Percentiles rank a stretch among this genome's conserved stretches.
Evolutionary conservation across 208 protist species (phyloP).

Genomic region (Crithidia thermophila): DNA sequence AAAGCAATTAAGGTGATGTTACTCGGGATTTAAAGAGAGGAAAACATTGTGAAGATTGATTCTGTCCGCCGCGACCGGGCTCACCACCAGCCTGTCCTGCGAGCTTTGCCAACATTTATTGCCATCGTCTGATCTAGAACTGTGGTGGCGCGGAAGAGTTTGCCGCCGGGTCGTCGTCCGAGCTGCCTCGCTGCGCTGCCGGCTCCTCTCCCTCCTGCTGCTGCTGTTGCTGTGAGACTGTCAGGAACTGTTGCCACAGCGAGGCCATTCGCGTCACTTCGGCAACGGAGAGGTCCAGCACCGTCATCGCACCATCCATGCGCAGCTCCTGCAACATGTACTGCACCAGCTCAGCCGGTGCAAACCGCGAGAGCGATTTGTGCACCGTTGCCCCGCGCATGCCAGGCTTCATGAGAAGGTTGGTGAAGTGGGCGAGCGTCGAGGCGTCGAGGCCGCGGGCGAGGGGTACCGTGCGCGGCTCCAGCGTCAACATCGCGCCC

Average conservation of each 20-base stretch:
- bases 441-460: slow-evolving; percentile 56
- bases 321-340: slow-evolving; percentile 85
- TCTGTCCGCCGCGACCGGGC: too few relatives aligned
- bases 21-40: too few relatives aligned
- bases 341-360: slow-evolving; percentile 78
- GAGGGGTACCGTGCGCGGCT: slow-evolving; percentile 64
- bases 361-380: slow-evolving; percentile 64
- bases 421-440: slow-evolving; percentile 79
- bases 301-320: slow-evolving; percentile 81
- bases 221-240: slow-evolving; percentile 51
- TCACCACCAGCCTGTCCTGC: too few relatives aligned
- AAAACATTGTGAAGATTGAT: too few relatives aligned
- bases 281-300: slow-evolving; percentile 72
- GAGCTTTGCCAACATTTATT: too few relatives aligned
- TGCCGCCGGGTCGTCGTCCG: neutral
- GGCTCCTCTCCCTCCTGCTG: neutral
- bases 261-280: slow-evolving; percentile 70
- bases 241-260: slow-evolving; percentile 77
- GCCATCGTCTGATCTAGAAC: too few relatives aligned
- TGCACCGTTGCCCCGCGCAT: slow-evolving; percentile 60
- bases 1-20: too few relatives aligned
- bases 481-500: slow-evolving; percentile 79
- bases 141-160: neutral
- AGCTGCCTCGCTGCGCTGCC: neutral
- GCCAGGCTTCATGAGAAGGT: slow-evolving; percentile 77